Evolutionary conservation across 495 filamentous ascomycete species (phyloP).

Genomic region (Neurospora sp.): DNA sequence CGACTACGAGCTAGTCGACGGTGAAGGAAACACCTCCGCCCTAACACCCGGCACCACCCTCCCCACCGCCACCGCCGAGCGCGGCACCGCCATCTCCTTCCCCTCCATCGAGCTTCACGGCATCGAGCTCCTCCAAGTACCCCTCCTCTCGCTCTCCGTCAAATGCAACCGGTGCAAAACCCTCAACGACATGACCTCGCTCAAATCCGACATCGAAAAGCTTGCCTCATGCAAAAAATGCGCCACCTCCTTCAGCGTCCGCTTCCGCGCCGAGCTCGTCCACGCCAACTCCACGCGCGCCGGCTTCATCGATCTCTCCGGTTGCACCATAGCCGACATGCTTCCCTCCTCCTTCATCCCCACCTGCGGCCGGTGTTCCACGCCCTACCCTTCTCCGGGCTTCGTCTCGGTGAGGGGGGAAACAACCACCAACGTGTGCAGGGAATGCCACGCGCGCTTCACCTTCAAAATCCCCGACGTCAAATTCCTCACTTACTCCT

Average conservation of each 20-base stretch:
- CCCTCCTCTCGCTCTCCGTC: slow-evolving; percentile 56
- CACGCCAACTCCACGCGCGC: slow-evolving; percentile 68
- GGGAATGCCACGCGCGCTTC: slow-evolving; percentile 76
- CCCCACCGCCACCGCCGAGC: slow-evolving; percentile 33
- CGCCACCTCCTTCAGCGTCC: slow-evolving; percentile 53
- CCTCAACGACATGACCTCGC: slow-evolving; percentile 55
- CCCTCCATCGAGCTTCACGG: slow-evolving; percentile 71
- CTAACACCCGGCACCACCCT: slow-evolving; percentile 29
- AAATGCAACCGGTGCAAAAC: slow-evolving; percentile 85
- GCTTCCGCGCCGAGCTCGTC: slow-evolving; percentile 64
- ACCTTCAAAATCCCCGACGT: slow-evolving; percentile 72
- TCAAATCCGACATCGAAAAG: slow-evolving; percentile 40
- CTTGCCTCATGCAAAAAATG: slow-evolving; percentile 64
- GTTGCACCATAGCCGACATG: slow-evolving; percentile 70
- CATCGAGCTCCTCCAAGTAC: slow-evolving; percentile 70
- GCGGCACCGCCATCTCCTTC: slow-evolving; percentile 71
- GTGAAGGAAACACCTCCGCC: slow-evolving; percentile 25
- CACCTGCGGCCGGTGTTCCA: slow-evolving; percentile 74
- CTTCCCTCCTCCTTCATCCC: slow-evolving; percentile 72
- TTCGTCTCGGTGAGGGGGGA: slow-evolving; percentile 66
- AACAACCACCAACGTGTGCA: slow-evolving; percentile 65
- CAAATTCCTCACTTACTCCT: slow-evolving; percentile 61
- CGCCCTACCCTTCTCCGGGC: slow-evolving; percentile 44
- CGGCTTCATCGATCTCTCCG: slow-evolving; percentile 74
- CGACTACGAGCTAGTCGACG: slow-evolving; percentile 24